phyloP scores from a whole-genome alignment of 2,329 filamentous ascomycete genomes.

The Xylariaceae sp. region DNA sequence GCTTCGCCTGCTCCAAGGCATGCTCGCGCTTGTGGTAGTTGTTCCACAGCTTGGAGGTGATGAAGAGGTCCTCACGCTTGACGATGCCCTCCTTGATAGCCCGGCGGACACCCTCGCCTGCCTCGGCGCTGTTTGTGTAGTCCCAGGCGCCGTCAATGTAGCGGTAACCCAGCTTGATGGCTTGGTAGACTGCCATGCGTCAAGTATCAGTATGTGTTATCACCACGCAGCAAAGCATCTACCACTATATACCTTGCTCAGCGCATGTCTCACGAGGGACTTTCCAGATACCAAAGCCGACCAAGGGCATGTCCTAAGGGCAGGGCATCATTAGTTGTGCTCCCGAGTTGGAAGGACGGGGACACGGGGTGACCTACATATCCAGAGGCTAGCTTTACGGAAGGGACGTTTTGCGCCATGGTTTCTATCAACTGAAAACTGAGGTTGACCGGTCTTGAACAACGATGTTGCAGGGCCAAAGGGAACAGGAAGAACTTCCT shows the following conservation, averaged over 20 bases:
- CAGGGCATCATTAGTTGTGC: not conserved
- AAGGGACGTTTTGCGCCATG: conserved; percentile 25
- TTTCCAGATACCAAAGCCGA: conserved; percentile 40
- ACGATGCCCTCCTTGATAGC: conserved; percentile 54
- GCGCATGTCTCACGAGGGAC: conserved; percentile 32
- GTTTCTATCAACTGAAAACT: conserved; percentile 1
- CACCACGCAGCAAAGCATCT: conserved; percentile 33
- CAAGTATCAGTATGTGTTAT: conserved; percentile 32
- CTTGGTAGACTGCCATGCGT: conserved; percentile 53
- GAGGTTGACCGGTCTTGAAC: too few relatives aligned
- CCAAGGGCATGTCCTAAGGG: conserved; percentile 34
- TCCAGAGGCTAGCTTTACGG: conserved; percentile 33
- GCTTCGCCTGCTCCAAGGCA: conserved; percentile 54
- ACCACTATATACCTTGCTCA: conserved; percentile 25
- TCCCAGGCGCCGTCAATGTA: conserved; percentile 49
- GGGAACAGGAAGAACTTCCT: too few relatives aligned
- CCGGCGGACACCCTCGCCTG: conserved; percentile 57
- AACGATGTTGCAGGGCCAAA: too few relatives aligned
- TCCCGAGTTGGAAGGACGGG: not conserved
- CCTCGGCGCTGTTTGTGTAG: conserved; percentile 61
- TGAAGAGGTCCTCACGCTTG: conserved; percentile 58
- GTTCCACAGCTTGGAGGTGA: conserved; percentile 65
- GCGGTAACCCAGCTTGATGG: conserved; percentile 49
- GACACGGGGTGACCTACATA: conserved; percentile 23
- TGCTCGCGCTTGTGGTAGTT: conserved; percentile 56